phyloP scores from a whole-genome alignment of 495 filamentous ascomycete genomes.

The Sphaerosporella brunnea region DNA sequence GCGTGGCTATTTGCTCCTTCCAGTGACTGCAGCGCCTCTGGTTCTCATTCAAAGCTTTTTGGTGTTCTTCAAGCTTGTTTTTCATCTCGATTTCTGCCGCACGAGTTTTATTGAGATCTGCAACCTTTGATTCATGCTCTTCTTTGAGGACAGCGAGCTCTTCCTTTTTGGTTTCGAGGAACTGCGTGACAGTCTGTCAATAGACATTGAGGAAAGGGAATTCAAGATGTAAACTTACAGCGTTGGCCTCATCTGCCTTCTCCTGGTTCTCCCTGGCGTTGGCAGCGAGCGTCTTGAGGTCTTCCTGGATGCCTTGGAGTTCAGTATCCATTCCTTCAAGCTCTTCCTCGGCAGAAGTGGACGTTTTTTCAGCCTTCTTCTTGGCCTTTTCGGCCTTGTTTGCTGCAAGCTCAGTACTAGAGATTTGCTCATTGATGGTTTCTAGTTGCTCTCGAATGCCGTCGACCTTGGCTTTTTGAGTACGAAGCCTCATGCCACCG shows the following conservation, averaged over 20 bases:
- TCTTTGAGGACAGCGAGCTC: slow-evolving; percentile 62
- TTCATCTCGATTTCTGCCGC: slow-evolving; percentile 94
- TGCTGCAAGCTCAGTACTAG: slow-evolving; percentile 16
- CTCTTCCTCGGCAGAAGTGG: slow-evolving; percentile 56
- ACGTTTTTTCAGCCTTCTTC: slow-evolving; percentile 66
- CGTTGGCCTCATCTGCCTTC: slow-evolving; percentile 72
- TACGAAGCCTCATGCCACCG: slow-evolving; percentile 76
- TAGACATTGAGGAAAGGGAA: no score
- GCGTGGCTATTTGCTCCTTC: slow-evolving; percentile 72
- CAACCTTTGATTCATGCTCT: slow-evolving; percentile 70
- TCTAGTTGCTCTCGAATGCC: slow-evolving; percentile 72
- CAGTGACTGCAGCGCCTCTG: slow-evolving; percentile 70
- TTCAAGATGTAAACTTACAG: slow-evolving; percentile 24
- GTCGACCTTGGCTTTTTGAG: slow-evolving; percentile 89
- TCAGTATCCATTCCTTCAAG: slow-evolving; percentile 52
- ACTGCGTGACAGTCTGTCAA: no score
- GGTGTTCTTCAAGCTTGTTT: slow-evolving; percentile 89
- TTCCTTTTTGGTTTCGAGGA: slow-evolving; percentile 58
- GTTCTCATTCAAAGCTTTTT: slow-evolving; percentile 73
- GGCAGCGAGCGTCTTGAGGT: slow-evolving; percentile 54
- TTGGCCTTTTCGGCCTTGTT: slow-evolving; percentile 80
- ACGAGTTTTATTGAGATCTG: slow-evolving; percentile 75
- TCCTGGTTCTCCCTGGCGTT: slow-evolving; percentile 54
- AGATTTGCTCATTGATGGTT: slow-evolving; percentile 60
- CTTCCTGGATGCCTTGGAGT: slow-evolving; percentile 53